These are phyloP conservation scores for Fusarium pseudoanthophilum DNA, from an alignment of 2,329 filamentous ascomycete species.

Conservation along the genomic window DNA sequence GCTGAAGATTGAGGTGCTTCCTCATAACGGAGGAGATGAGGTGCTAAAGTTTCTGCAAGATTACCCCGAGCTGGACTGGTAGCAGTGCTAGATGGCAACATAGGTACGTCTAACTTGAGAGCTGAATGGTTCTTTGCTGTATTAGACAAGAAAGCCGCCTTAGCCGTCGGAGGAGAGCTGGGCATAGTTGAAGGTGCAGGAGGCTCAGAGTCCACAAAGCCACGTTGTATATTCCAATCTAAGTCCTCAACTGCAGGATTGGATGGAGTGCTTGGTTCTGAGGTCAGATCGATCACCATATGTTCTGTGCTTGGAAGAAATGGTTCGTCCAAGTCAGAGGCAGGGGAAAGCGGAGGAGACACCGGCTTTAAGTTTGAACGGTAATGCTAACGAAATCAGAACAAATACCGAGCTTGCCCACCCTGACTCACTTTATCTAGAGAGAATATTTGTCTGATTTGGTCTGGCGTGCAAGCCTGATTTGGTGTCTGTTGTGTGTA, in stretches of 20 bases:
- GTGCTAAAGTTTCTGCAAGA: not conserved
- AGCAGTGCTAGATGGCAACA: slow-evolving; percentile 34
- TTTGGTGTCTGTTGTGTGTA: not conserved
- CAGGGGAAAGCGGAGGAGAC: slow-evolving; percentile 46
- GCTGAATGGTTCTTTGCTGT: not conserved
- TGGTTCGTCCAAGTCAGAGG: slow-evolving; percentile 21
- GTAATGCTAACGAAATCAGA: slow-evolving; percentile 9
- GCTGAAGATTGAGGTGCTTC: not conserved
- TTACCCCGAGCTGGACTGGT: not conserved
- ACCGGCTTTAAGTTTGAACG: slow-evolving; percentile 28
- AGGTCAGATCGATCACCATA: slow-evolving; percentile 45
- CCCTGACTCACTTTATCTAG: slow-evolving; percentile 6
- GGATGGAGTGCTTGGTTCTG: slow-evolving; percentile 46
- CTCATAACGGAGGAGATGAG: not conserved
- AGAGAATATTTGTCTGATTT: slow-evolving; percentile 10
- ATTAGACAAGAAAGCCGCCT: not conserved
- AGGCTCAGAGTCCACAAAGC: slow-evolving; percentile 37
- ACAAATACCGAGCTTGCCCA: not conserved
- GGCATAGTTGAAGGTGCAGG: slow-evolving; percentile 10
- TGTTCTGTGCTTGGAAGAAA: slow-evolving; percentile 37
- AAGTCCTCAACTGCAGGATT: not conserved
- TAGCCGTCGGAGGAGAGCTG: slow-evolving; percentile 23
- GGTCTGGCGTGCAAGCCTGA: not conserved
- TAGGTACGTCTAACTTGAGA: slow-evolving; percentile 41
- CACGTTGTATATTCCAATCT: slow-evolving; percentile 12